Percentiles rank a stretch among this genome's conserved stretches.
These are phyloP conservation scores for Acanthamoeba healyi DNA, from an alignment of 208 protist species.

Conservation along the genomic window DNA sequence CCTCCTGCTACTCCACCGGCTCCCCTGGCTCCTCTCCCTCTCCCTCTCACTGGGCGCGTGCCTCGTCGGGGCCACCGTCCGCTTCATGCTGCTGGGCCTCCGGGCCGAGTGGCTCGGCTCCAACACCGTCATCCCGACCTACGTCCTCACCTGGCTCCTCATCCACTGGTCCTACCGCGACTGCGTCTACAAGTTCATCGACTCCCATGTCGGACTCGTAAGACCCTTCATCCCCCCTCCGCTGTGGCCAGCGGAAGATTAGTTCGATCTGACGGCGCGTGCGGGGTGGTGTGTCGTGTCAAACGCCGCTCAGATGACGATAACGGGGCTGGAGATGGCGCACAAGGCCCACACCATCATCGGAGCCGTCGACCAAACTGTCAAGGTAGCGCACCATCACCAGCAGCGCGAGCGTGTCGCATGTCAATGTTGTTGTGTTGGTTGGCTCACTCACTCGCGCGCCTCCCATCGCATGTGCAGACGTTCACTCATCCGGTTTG, in stretches of 20 bases:
- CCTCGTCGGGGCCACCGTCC: not conserved
- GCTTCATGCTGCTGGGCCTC: not conserved
- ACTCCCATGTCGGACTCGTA: not conserved
- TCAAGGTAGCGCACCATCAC: too few relatives aligned
- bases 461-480: not conserved
- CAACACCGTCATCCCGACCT: not conserved
- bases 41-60: not conserved
- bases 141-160: not conserved
- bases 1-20: not conserved
- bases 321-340: not conserved
- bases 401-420: too few relatives aligned
- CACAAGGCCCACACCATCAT: constrained; percentile 11
- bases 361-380: not conserved
- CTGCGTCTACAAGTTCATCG: not conserved
- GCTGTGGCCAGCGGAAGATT: too few relatives aligned
- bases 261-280: too few relatives aligned
- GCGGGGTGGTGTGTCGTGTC: too few relatives aligned
- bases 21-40: not conserved
- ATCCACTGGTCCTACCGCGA: not conserved
- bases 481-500: not conserved
- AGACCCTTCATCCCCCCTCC: too few relatives aligned
- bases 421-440: not conserved
- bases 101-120: constrained; percentile 1
- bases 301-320: not conserved
- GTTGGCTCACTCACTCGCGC: too few relatives aligned